Base-by-base conservation (phyloP, 208 protist species). In the Naegleria fowleri region DNA sequence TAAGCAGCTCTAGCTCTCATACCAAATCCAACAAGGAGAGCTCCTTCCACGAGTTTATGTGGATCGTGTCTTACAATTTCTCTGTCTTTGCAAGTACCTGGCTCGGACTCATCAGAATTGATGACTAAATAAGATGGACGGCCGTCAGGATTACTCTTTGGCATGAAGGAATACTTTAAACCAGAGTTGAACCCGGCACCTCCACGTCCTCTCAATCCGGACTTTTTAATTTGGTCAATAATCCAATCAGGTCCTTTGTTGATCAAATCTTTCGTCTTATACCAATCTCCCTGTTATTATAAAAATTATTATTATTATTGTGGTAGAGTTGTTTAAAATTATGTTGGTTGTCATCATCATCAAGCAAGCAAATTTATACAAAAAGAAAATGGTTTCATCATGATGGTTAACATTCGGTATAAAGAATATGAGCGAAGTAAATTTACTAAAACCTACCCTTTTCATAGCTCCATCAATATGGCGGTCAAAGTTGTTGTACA, bases 51-150 rank as follows among this genome's bases (percentile, higher is more conserved):
- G 0, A 99, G 95, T 94, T 99, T 99, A 94, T 99, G 99, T 85
- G 99, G 98, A 91, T 99, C 98, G 90, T 99, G 96, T 86, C 98
- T 96, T 96, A 99, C 99, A 92, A 99, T 99, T 93, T 99, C 98
- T 36, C 99, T 94, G 92, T 99, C 98, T 93, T 99, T 99, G 95
- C 99, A 99, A n/a, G 98, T 99, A 58, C 99, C 98, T 0, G 99
- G 99, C 94, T 99, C 98, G 38, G 97, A 98, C 92, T 99, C 99
- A 95, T 99, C 99, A 43, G 98, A 98, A 94, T 99, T 99, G 36
- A 99, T 96, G 6, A 99, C 98, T 11, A 99, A 93, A 93, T 99
- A 99, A 93, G 97, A 98, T 22, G 98, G 98, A 7, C 97, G 94
- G 55, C 94, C 94, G 84, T 97, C 95, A 9, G 94, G 95, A 88